Conservation (phyloP, 2,329 filamentous ascomycete genomes). For the Ramularia collo-cygni region DNA sequence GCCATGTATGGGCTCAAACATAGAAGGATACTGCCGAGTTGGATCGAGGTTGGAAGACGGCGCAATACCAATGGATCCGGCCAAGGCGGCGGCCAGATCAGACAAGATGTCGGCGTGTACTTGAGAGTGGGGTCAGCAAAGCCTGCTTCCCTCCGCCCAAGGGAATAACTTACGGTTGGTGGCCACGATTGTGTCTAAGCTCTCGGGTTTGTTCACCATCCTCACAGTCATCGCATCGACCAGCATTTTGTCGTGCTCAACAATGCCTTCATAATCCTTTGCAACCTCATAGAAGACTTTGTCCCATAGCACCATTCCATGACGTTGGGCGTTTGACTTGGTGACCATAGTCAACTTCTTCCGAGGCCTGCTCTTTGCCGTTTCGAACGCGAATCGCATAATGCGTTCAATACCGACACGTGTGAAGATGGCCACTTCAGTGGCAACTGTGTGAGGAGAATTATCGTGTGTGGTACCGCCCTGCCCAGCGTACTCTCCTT, state of each 20-base stretch:
- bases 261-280: slow-evolving; percentile 40
- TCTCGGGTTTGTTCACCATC: slow-evolving; percentile 41
- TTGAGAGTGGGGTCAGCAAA: slow-evolving; percentile 10
- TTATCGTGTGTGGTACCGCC: slow-evolving; percentile 37
- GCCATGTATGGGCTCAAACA: slow-evolving; percentile 55
- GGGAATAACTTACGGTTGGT: slow-evolving; percentile 41
- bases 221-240: slow-evolving; percentile 46
- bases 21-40: slow-evolving; percentile 51
- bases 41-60: slow-evolving; percentile 65
- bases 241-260: slow-evolving; percentile 43
- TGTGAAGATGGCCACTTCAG: slow-evolving; percentile 43
- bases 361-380: slow-evolving; percentile 35
- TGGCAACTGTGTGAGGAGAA: slow-evolving; percentile 36
- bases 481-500: slow-evolving; percentile 44
- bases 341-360: slow-evolving; percentile 46
- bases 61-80: slow-evolving; percentile 65
- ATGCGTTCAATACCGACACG: slow-evolving; percentile 41
- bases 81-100: slow-evolving; percentile 62
- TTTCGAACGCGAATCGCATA: slow-evolving; percentile 44
- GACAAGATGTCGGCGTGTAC: slow-evolving; percentile 45
- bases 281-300: slow-evolving; percentile 41
- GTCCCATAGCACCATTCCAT: slow-evolving; percentile 46
- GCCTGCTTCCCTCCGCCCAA: background rate
- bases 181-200: slow-evolving; percentile 43
- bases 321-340: slow-evolving; percentile 43